phyloP scores from a whole-genome alignment of 805 yeast genomes.

The Lipomyces yamanashiensis region DNA sequence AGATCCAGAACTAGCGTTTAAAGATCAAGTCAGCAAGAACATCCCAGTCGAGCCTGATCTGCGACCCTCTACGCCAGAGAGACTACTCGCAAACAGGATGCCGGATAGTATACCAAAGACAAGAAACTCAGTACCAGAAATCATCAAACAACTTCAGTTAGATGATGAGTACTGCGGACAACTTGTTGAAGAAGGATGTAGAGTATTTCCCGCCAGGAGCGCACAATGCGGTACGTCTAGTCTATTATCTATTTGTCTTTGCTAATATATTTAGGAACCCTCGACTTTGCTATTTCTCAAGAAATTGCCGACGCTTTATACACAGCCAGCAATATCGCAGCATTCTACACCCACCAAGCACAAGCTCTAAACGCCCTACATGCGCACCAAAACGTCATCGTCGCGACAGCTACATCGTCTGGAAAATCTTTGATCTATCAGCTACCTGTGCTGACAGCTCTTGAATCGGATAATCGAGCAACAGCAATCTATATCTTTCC shows the following conservation, averaged over 20 bases:
- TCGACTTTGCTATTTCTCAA: constrained; percentile 55
- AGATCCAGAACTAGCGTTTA: constrained; percentile 27
- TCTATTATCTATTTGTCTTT: neutral
- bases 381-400: constrained; percentile 69
- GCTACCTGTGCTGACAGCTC: constrained; percentile 69
- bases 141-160: constrained; percentile 56
- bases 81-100: neutral
- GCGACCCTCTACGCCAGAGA: neutral
- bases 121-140: constrained; percentile 53
- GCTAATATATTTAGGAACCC: constrained; percentile 38
- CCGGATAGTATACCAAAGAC: constrained; percentile 38
- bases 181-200: constrained; percentile 57
- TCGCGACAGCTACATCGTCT: constrained; percentile 94
- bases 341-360: constrained; percentile 81
- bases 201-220: constrained; percentile 50
- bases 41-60: constrained; percentile 14
- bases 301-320: constrained; percentile 59
- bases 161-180: constrained; percentile 64
- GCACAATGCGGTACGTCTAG: constrained; percentile 48
- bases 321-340: constrained; percentile 53
- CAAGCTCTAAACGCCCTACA: constrained; percentile 65
- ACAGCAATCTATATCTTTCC: constrained; percentile 92
- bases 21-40: constrained; percentile 5
- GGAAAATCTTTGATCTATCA: constrained; percentile 95
- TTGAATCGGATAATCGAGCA: constrained; percentile 50